A percentile compares a stretch with the other conserved stretches of the same genome.
Evolutionary conservation across 495 filamentous ascomycete genomes (phyloP).

Genomic region (Rusavskia elegans): DNA sequence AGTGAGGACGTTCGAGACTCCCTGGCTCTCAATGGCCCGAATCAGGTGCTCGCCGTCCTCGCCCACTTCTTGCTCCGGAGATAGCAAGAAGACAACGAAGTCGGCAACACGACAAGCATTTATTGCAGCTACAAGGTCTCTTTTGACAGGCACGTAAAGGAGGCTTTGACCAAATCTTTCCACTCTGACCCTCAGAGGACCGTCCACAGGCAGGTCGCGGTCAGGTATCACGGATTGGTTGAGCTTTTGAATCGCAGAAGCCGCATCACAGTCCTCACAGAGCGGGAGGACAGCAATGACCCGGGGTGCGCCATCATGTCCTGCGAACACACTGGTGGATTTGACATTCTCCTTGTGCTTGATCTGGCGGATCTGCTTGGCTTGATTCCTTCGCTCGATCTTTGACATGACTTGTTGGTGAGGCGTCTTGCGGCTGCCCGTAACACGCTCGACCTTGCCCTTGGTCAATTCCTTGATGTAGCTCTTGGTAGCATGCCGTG

Average conservation of each 20-base stretch:
- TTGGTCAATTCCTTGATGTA: slow-evolving; percentile 67
- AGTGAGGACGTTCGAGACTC: slow-evolving; percentile 70
- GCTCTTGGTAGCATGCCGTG: slow-evolving; percentile 74
- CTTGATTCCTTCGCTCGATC: slow-evolving; percentile 82
- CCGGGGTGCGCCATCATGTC: slow-evolving; percentile 70
- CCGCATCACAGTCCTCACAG: slow-evolving; percentile 49
- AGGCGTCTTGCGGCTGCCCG: slow-evolving; percentile 61
- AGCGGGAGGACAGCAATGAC: slow-evolving; percentile 87
- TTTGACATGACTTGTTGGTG: slow-evolving; percentile 97
- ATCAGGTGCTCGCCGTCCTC: slow-evolving; percentile 66
- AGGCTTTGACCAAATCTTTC: slow-evolving; percentile 89
- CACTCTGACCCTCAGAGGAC: slow-evolving; percentile 46
- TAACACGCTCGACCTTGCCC: slow-evolving; percentile 50
- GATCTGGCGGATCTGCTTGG: slow-evolving; percentile 63
- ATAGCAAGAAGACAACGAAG: slow-evolving; percentile 73
- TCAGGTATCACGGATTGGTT: slow-evolving; percentile 67
- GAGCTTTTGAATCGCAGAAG: slow-evolving; percentile 48
- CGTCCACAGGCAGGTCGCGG: slow-evolving; percentile 42
- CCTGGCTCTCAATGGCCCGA: slow-evolving; percentile 77
- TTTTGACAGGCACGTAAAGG: slow-evolving; percentile 57
- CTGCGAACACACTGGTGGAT: slow-evolving; percentile 63
- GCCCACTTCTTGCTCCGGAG: slow-evolving; percentile 68
- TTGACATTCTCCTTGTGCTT: slow-evolving; percentile 69
- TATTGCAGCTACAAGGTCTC: slow-evolving; percentile 56
- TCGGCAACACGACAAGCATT: slow-evolving; percentile 83